These are phyloP conservation scores for Cryptosporidium ryanae DNA, from an alignment of 169 alveolate genomes.

Conservation along the genomic window DNA sequence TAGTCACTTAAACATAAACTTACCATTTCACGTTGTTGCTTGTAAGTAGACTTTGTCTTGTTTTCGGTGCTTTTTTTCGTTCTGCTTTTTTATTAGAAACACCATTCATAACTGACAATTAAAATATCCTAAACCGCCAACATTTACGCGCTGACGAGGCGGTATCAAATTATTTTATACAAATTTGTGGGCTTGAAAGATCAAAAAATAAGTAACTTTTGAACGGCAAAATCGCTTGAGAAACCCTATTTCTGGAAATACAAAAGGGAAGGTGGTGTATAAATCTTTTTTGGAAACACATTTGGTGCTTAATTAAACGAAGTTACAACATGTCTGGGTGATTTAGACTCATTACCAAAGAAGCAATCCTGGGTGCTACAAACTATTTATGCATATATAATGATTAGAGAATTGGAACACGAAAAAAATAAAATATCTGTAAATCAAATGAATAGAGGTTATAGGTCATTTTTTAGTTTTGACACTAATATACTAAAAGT, in stretches of 20 bases:
- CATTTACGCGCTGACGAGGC: slow-evolving; percentile 7
- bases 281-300: too few relatives aligned
- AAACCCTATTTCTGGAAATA: too few relatives aligned
- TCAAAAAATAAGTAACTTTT: slow-evolving; percentile 71
- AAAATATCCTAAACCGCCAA: slow-evolving; percentile 9
- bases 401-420: too few relatives aligned
- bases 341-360: too few relatives aligned
- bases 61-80: background rate
- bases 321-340: too few relatives aligned
- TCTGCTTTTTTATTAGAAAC: background rate
- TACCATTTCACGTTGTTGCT: slow-evolving; percentile 44
- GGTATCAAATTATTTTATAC: slow-evolving; percentile 29
- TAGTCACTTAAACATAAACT: background rate
- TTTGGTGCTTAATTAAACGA: too few relatives aligned
- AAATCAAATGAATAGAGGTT: slow-evolving; percentile 11
- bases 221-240: background rate
- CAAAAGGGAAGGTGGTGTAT: too few relatives aligned
- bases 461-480: slow-evolving; percentile 46
- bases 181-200: slow-evolving; percentile 66
- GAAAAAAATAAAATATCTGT: background rate
- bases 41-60: slow-evolving; percentile 47
- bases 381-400: too few relatives aligned
- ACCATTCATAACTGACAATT: slow-evolving; percentile 6
- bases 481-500: slow-evolving; percentile 1
- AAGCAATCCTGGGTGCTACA: too few relatives aligned